A percentile compares a stretch with the other conserved stretches of the same genome.
phyloP scores from a whole-genome alignment of 164 flowering plant genomes.

The Santalum album region DNA sequence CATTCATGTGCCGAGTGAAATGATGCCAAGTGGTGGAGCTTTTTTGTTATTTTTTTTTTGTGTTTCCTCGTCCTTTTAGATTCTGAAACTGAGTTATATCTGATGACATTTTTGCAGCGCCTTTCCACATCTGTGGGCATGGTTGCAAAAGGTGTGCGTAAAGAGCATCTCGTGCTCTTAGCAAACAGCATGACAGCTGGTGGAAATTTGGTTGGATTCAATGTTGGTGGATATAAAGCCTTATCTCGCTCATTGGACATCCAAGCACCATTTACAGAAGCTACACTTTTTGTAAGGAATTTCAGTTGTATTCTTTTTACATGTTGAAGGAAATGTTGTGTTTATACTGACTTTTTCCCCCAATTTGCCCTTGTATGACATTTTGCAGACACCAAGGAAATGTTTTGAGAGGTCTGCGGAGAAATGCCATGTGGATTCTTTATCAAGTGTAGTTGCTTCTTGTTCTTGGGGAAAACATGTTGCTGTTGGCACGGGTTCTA shows the following conservation, averaged over 20 bases:
- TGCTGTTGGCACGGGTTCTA: slow-evolving; percentile 79
- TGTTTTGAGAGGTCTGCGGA: slow-evolving; percentile 94
- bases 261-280: slow-evolving; percentile 89
- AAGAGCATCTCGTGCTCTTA: slow-evolving; percentile 74
- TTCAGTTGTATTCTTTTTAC: not conserved
- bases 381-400: slow-evolving; percentile 63
- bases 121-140: slow-evolving; percentile 61
- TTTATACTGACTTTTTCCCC: not conserved
- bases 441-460: slow-evolving; percentile 78
- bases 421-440: slow-evolving; percentile 62
- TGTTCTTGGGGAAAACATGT: slow-evolving; percentile 96
- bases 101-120: slow-evolving; percentile 42
- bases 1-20: too few species aligned
- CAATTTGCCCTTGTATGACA: not conserved
- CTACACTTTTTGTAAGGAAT: slow-evolving; percentile 73
- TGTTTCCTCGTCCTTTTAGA: not conserved
- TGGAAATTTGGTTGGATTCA: slow-evolving; percentile 80
- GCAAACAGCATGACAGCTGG: slow-evolving; percentile 84
- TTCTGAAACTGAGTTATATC: not conserved
- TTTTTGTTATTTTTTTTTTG: not conserved
- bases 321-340: not conserved
- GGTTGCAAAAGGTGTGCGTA: slow-evolving; percentile 83
- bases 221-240: slow-evolving; percentile 73
- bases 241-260: slow-evolving; percentile 53
- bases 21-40: too few species aligned